Percentiles rank a stretch among this genome's conserved stretches.
These are phyloP conservation scores for Stylosanthes scabra DNA, from an alignment of 331 rosid species.

Conservation along the genomic window DNA sequence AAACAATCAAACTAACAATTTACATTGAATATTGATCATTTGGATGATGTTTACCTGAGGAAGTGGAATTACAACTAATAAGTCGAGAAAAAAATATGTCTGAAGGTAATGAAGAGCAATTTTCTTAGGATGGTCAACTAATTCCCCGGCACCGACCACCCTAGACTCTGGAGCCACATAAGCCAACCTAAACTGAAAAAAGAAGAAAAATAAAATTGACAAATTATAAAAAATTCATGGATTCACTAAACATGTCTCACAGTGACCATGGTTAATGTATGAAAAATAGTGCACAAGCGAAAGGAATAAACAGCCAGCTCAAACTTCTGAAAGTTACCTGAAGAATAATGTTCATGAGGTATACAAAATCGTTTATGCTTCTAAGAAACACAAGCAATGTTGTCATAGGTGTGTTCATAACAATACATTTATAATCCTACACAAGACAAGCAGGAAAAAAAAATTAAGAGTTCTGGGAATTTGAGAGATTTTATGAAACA, in stretches of 20 bases:
- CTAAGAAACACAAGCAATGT: constrained; percentile 61
- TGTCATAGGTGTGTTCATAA: constrained; percentile 51
- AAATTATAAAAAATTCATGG: constrained; percentile 10
- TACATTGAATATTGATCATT: constrained; percentile 9
- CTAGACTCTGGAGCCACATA: constrained; percentile 86
- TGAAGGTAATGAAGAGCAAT: constrained; percentile 72
- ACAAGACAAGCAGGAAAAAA: constrained; percentile 37
- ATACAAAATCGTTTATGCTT: constrained; percentile 72
- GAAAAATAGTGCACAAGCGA: not conserved
- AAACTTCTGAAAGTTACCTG: constrained; percentile 57
- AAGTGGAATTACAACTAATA: constrained; percentile 77
- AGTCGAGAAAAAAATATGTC: constrained; percentile 65
- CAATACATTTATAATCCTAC: constrained; percentile 70
- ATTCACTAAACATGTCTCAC: not conserved
- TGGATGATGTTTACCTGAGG: constrained; percentile 70
- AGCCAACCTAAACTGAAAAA: constrained; percentile 88
- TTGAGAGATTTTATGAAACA: constrained; percentile 13
- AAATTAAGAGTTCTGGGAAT: constrained; percentile 2
- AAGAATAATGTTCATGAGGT: constrained; percentile 71
- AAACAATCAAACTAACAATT: not conserved
- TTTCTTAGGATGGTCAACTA: constrained; percentile 81
- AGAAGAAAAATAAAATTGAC: constrained; percentile 25
- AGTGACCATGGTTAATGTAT: not conserved
- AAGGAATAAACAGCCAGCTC: not conserved
- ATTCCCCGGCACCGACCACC: constrained; percentile 88